Base-by-base conservation (phyloP, 345 rosid genomes). In the Sonneratia caseolaris region DNA sequence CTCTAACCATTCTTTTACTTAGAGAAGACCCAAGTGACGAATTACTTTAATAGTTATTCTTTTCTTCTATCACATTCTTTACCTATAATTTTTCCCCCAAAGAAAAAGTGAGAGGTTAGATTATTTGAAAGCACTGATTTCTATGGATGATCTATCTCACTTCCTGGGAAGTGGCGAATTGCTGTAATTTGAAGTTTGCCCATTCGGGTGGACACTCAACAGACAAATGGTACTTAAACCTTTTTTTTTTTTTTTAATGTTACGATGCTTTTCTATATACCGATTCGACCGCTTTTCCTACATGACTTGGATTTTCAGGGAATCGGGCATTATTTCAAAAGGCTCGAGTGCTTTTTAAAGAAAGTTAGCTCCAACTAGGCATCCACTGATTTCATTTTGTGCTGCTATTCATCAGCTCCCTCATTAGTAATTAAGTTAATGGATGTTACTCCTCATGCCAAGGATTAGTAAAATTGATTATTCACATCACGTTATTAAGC, bases 31-130 rank as follows among this genome's bases (percentile, higher is more conserved):
- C 2, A 27, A 15, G n/a, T 72, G 24, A 1, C 2, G 22, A 35
- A 66, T 66, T 49, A 65, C 24, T 73, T 66, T 71, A 71, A 16
- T 51, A 71, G 43, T 66, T 65, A 64, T 73, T 47, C 57, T 53
- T 56, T 73, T 51, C 64, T 43, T 70, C 7, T 18, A 4, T 5
- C 37, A 10, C 32, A 45, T 35, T 16, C n/a, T 11, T 53, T 73
- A 19, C 45, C 53, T 67, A 67, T 73, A 40, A 27, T 22, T 48
- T 37, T 35, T 22, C 68, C 1, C 65, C 53, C 22, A 12, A n/a
- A 15, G 64, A 37, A 42, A 42, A 19, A 4, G 40, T 37, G 59
- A 19, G 59, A 19, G n/a, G 4, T 16, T 53, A 18, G 59, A 53
- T 53, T 19, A 53, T 22, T 19, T 5, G 59, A 19, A 18, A 53